phyloP scores from a whole-genome alignment of 495 filamentous ascomycete genomes.

The Aspergillus egyptiacus region DNA sequence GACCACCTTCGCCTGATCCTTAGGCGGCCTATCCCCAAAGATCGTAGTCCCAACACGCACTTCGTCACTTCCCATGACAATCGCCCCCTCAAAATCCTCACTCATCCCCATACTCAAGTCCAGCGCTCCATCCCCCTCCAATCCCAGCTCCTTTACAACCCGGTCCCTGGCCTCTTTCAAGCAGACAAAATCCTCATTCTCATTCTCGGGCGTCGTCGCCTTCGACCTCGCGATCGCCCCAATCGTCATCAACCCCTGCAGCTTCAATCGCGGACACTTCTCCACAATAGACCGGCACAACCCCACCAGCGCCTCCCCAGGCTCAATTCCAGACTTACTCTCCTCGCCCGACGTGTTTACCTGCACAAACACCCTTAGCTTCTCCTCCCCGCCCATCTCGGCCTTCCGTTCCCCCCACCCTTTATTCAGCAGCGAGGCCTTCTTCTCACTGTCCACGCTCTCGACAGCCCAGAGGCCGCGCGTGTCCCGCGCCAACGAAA shows the following conservation, averaged over 20 bases:
- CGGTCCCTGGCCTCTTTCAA: slow-evolving; percentile 65
- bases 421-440: slow-evolving; percentile 74
- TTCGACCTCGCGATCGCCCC: slow-evolving; percentile 81
- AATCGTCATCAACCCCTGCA: slow-evolving; percentile 93
- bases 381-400: slow-evolving; percentile 16
- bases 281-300: slow-evolving; percentile 63
- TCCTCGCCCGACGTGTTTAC: slow-evolving; percentile 91
- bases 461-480: slow-evolving; percentile 91
- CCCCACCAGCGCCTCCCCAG: slow-evolving; percentile 41
- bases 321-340: slow-evolving; percentile 74
- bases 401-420: slow-evolving; percentile 53
- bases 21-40: slow-evolving; percentile 75
- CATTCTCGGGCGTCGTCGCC: slow-evolving; percentile 60
- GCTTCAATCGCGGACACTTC: slow-evolving; percentile 62
- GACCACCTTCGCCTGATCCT: slow-evolving; percentile 55
- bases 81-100: slow-evolving; percentile 87
- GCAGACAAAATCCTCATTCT: slow-evolving; percentile 83
- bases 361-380: slow-evolving; percentile 76
- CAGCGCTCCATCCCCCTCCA: slow-evolving; percentile 36
- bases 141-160: slow-evolving; percentile 46
- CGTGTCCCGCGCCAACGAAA: slow-evolving; percentile 71
- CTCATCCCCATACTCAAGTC: slow-evolving; percentile 85
- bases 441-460: slow-evolving; percentile 81
- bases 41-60: slow-evolving; percentile 95
- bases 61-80: slow-evolving; percentile 76